Conservation (phyloP, 2,329 filamentous ascomycete species). For the Endothia cerciana region DNA sequence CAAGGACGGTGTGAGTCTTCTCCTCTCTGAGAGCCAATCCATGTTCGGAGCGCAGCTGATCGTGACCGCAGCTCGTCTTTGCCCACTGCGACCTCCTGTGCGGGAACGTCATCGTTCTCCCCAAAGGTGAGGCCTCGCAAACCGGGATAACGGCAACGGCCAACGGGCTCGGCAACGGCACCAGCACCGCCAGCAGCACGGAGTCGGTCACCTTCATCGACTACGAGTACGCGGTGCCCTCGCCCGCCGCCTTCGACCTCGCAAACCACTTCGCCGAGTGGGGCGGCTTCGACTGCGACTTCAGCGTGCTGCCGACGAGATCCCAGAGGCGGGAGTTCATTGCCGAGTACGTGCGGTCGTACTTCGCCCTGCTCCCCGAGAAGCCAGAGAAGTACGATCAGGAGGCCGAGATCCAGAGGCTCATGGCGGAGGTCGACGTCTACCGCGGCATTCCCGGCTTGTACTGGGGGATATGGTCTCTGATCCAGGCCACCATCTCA, state of each 20-base stretch:
- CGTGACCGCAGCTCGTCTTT: conserved; percentile 73
- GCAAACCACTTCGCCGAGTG: conserved; percentile 99
- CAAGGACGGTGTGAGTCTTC: conserved; percentile 67
- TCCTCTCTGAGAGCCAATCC: neutral
- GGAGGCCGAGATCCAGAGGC: conserved; percentile 66
- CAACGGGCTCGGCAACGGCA: conserved; percentile 37
- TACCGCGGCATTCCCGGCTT: conserved; percentile 92
- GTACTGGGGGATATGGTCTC: conserved; percentile 90
- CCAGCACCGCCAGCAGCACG: conserved; percentile 40
- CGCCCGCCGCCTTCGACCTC: conserved; percentile 93
- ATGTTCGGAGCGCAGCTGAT: neutral
- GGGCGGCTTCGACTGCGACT: conserved; percentile 96
- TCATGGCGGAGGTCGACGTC: conserved; percentile 81
- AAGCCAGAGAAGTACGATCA: conserved; percentile 45
- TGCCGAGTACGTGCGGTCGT: conserved; percentile 78
- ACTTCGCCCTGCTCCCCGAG: conserved; percentile 58
- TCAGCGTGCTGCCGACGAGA: conserved; percentile 77
- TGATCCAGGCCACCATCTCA: conserved; percentile 93
- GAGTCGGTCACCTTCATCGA: conserved; percentile 85
- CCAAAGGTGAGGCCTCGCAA: conserved; percentile 39
- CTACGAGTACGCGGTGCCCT: conserved; percentile 96
- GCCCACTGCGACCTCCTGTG: conserved; percentile 95
- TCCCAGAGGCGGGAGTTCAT: conserved; percentile 81
- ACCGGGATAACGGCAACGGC: conserved; percentile 24
- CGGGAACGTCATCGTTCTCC: conserved; percentile 91